Evolutionary conservation across 176 grass and related monocot genomes (phyloP), one percentile per base, ranked within the genome.

Genomic region (Oryza australiensis): DNA sequence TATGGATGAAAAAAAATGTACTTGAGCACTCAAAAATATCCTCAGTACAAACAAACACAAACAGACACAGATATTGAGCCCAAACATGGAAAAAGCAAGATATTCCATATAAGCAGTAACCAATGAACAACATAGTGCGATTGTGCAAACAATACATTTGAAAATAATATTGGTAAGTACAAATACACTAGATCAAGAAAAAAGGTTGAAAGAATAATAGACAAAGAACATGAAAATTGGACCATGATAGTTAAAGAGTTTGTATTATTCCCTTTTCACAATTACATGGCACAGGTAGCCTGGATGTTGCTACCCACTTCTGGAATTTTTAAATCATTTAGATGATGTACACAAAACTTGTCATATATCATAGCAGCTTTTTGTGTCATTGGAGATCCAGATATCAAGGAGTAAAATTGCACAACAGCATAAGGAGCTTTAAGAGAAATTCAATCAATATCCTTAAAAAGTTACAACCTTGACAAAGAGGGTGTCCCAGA

Each of bases 401-500:
- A 57, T 46, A 37, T 53, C 63, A 65, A 67, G 16, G 55, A 8
- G n/a, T 49, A 70, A 48, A 48, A 80, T 33, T 24, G 27, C 4
- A 68, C 35, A 73, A 68, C 41, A 83, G 48, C 60, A 37, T 34
- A 76, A 80, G 12, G 23, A 85, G 49, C 42, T 35, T 65, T 71
- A 62, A 72, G 51, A 77, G 57, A 35, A 81, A 78, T 59, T 71
- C 38, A 75, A 76, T 76, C 33, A 59, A 77, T 63, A 68, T 85
- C 37, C 38, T 90, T 86, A 91, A 80, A 91, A 80, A 38, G 77
- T 80, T 68, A 80, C 82, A 94, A 98, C 95, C 95, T 93, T 91
- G 95, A 92, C 78, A 98, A 90, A 80, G 95, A 94, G 48, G 94
- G 94, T 71, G 95, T 98, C 81, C 95, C 95, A 41, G 95, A 98